A percentile compares a stretch with the other conserved stretches of the same genome.
Evolutionary conservation across 106 monocot genomes (phyloP).

Genomic region (Acorus calamus): DNA sequence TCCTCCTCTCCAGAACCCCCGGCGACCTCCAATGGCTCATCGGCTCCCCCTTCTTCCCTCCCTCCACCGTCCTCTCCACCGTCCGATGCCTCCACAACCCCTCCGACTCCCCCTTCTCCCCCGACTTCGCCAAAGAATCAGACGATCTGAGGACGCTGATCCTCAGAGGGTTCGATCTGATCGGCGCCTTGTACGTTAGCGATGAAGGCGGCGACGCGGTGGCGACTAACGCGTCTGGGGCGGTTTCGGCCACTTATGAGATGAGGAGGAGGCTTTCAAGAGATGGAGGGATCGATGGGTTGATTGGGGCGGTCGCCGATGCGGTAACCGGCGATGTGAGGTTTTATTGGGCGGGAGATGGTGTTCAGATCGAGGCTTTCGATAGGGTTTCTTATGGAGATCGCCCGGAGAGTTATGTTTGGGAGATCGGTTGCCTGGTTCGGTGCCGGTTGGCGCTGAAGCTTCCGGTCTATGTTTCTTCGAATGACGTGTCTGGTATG

Average conservation of each 20-base stretch:
- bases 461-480: slow-evolving; percentile 59
- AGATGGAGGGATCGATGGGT: slow-evolving; percentile 22
- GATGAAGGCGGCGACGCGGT: slow-evolving; percentile 29
- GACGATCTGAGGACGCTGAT: slow-evolving; percentile 68
- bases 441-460: slow-evolving; percentile 56
- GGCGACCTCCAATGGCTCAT: slow-evolving; percentile 22
- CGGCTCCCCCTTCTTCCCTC: slow-evolving; percentile 31
- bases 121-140: slow-evolving; percentile 32
- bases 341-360: slow-evolving; percentile 38
- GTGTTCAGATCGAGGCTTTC: slow-evolving; percentile 24
- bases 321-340: slow-evolving; percentile 25
- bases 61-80: slow-evolving; percentile 21
- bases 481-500: slow-evolving; percentile 42
- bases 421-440: slow-evolving; percentile 82
- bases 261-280: slow-evolving; percentile 39
- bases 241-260: slow-evolving; percentile 34
- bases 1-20: slow-evolving; percentile 1
- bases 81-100: slow-evolving; percentile 19
- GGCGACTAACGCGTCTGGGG: slow-evolving; percentile 25
- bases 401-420: slow-evolving; percentile 42
- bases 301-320: slow-evolving; percentile 56
- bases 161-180: slow-evolving; percentile 61
- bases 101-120: slow-evolving; percentile 6
- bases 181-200: slow-evolving; percentile 59
- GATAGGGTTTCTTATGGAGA: slow-evolving; percentile 50